Evolutionary conservation across 257 asterid species (phyloP).

Genomic region (Capsicum baccatum): DNA sequence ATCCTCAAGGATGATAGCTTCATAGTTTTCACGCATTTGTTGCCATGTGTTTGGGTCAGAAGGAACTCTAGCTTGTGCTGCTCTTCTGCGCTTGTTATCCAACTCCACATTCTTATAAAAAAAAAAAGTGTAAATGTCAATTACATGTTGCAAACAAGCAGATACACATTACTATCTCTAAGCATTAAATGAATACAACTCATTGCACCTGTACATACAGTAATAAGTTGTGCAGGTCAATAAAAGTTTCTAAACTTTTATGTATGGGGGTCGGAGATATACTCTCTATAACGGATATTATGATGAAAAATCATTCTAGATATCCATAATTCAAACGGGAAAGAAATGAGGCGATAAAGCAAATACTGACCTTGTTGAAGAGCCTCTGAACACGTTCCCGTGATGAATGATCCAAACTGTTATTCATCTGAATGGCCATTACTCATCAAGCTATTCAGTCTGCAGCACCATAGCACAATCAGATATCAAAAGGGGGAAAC

Average conservation of each 20-base stretch:
- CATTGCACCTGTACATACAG: background rate
- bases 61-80: slow-evolving; percentile 82
- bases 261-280: background rate
- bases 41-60: slow-evolving; percentile 96
- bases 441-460: slow-evolving; percentile 48
- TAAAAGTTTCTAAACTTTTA: background rate
- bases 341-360: background rate
- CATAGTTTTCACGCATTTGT: slow-evolving; percentile 93
- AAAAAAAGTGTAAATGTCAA: background rate
- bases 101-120: slow-evolving; percentile 68
- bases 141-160: slow-evolving; percentile 17
- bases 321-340: slow-evolving; percentile 5
- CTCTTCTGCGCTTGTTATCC: slow-evolving; percentile 85
- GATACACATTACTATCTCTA: slow-evolving; percentile 1
- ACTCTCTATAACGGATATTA: background rate
- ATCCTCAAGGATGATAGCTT: slow-evolving; percentile 88
- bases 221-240: background rate
- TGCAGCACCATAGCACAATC: slow-evolving; percentile 19
- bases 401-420: slow-evolving; percentile 54
- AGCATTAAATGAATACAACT: slow-evolving; percentile 20
- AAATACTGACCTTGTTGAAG: slow-evolving; percentile 65
- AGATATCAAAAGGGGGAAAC: slow-evolving; percentile 9
- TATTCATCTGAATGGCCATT: slow-evolving; percentile 88
- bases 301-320: background rate
- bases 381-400: slow-evolving; percentile 77